Evolutionary conservation across 306 rosid genomes (phyloP).

Genomic region (Delonix regia): DNA sequence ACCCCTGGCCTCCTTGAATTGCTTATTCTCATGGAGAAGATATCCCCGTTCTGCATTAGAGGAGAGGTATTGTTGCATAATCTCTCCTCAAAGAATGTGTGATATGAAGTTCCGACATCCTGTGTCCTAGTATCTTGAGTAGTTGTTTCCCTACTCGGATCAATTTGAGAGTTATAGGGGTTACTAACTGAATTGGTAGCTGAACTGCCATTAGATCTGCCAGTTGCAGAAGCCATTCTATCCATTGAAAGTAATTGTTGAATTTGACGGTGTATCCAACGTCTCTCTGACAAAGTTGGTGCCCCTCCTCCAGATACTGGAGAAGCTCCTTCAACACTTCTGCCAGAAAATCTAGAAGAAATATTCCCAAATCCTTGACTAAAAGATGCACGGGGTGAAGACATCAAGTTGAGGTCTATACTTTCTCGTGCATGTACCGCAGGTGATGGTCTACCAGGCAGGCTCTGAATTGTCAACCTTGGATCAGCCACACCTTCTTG

Average conservation of each 20-base stretch:
- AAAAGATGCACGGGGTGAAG: slow-evolving; percentile 59
- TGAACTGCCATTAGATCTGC: slow-evolving; percentile 55
- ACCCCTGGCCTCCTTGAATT: slow-evolving; percentile 51
- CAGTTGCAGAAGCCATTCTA: slow-evolving; percentile 51
- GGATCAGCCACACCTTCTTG: slow-evolving; percentile 59
- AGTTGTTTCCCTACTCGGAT: slow-evolving; percentile 58
- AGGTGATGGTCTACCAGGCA: slow-evolving; percentile 57
- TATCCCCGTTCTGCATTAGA: slow-evolving; percentile 47
- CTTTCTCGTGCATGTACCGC: slow-evolving; percentile 52
- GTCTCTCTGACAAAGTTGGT: slow-evolving; percentile 81
- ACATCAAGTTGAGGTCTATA: slow-evolving; percentile 72
- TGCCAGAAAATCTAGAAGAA: slow-evolving; percentile 57
- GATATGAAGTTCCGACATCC: slow-evolving; percentile 60
- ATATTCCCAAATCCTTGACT: slow-evolving; percentile 64
- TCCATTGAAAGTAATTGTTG: slow-evolving; percentile 62
- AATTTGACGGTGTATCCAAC: slow-evolving; percentile 78
- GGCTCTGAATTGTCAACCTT: slow-evolving; percentile 51
- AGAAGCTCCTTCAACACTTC: slow-evolving; percentile 62
- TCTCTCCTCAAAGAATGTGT: slow-evolving; percentile 69
- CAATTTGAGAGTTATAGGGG: slow-evolving; percentile 49
- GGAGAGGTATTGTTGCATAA: slow-evolving; percentile 54
- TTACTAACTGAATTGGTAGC: slow-evolving; percentile 47
- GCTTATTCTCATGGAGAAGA: slow-evolving; percentile 45
- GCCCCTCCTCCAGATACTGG: slow-evolving; percentile 77
- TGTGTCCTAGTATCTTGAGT: slow-evolving; percentile 47